These are phyloP conservation scores for Pseudodiploospora longispora DNA, from an alignment of 2,329 filamentous ascomycete species.

Conservation along the genomic window DNA sequence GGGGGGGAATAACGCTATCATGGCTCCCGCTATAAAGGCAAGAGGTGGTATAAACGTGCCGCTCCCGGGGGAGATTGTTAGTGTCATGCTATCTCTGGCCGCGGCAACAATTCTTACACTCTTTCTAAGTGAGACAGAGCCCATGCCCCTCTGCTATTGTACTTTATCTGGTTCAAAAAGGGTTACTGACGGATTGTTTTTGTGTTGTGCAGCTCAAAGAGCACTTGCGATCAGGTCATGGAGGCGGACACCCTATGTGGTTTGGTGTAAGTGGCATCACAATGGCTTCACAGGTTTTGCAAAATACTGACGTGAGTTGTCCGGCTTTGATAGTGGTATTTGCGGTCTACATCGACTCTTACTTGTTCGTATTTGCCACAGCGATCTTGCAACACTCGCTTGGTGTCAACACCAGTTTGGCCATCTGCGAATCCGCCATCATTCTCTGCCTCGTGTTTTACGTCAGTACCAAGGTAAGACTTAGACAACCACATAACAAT, in stretches of 20 bases:
- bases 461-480: constrained; percentile 50
- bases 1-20: background rate
- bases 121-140: background rate
- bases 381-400: constrained; percentile 49
- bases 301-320: too few species aligned
- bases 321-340: constrained; percentile 41
- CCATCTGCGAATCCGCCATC: constrained; percentile 50
- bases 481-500: too few species aligned
- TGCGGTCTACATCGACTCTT: constrained; percentile 52
- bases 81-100: constrained; percentile 3
- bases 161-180: background rate
- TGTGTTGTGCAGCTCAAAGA: constrained; percentile 24
- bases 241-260: constrained; percentile 32
- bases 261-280: constrained; percentile 31
- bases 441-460: constrained; percentile 54
- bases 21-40: background rate
- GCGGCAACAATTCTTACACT: background rate
- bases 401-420: constrained; percentile 42
- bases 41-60: background rate
- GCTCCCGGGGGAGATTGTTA: background rate
- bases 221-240: constrained; percentile 29
- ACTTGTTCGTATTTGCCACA: constrained; percentile 50
- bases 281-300: too few species aligned
- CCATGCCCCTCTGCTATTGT: background rate
- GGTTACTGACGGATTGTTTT: background rate